phyloP scores from a whole-genome alignment of 495 filamentous ascomycete species.

The Aspergillus leporis region DNA sequence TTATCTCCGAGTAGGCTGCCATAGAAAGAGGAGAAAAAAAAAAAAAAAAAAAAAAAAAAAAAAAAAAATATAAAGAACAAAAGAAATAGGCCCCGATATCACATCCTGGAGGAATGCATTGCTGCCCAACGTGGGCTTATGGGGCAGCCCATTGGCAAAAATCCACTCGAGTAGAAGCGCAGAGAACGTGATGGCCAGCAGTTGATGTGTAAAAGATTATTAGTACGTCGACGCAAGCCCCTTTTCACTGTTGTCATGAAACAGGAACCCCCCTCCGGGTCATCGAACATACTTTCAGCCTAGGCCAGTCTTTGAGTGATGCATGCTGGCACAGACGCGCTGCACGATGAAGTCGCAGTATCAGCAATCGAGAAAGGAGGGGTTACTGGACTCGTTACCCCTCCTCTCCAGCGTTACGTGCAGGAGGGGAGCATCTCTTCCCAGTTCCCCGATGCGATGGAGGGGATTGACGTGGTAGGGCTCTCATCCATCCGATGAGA shows the following conservation, averaged over 20 bases:
- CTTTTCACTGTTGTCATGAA: conserved; percentile 8
- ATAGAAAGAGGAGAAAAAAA: too few relatives aligned
- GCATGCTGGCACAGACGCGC: conserved; percentile 1
- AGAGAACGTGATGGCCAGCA: background rate
- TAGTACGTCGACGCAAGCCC: too few relatives aligned
- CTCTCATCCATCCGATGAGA: conserved; percentile 18
- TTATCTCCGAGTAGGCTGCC: conserved; percentile 16
- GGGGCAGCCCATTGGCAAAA: conserved; percentile 5
- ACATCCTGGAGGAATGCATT: conserved; percentile 31
- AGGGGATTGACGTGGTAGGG: conserved; percentile 25
- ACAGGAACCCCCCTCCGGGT: conserved; percentile 1
- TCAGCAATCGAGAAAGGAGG: background rate
- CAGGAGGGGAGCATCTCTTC: background rate
- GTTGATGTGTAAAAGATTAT: background rate
- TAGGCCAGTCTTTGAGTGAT: background rate
- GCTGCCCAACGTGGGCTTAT: conserved; percentile 45
- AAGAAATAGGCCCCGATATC: conserved; percentile 5
- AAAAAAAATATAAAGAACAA: conserved; percentile 10
- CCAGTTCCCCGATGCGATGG: conserved; percentile 16
- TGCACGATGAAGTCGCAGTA: conserved; percentile 5
- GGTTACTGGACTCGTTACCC: background rate
- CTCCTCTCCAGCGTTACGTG: background rate
- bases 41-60: conserved; percentile 11
- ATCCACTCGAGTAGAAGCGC: background rate
- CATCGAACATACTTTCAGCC: conserved; percentile 1